These are phyloP conservation scores for Trichoderma asperelloides DNA, from an alignment of 495 filamentous ascomycete species.

Conservation along the genomic window DNA sequence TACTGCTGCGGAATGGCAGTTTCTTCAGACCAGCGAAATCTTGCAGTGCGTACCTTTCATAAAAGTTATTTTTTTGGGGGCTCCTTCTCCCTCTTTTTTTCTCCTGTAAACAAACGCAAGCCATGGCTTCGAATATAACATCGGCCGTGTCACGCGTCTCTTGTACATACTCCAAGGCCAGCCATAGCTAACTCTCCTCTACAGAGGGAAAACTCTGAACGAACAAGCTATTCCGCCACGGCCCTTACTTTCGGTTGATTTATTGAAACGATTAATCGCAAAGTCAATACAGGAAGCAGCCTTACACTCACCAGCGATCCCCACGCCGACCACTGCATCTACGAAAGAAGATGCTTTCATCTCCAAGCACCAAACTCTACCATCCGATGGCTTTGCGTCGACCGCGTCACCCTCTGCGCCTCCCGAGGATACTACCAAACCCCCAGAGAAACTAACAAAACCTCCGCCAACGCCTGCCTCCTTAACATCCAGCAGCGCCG, in stretches of 20 bases:
- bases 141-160: background rate
- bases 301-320: constrained; percentile 16
- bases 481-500: background rate
- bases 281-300: constrained; percentile 13
- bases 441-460: background rate
- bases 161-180: constrained; percentile 4
- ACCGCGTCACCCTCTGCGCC: background rate
- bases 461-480: background rate
- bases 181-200: constrained; percentile 13
- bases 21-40: constrained; percentile 68
- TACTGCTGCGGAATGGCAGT: constrained; percentile 48
- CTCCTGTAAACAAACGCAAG: background rate
- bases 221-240: constrained; percentile 58
- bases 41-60: constrained; percentile 51
- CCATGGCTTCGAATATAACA: constrained; percentile 9
- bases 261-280: constrained; percentile 22
- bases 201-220: constrained; percentile 63
- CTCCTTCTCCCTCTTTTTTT: constrained; percentile 16
- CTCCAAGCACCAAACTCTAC: background rate
- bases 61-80: constrained; percentile 12
- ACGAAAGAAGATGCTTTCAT: background rate
- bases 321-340: constrained; percentile 14
- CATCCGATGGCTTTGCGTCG: background rate
- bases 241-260: constrained; percentile 21
- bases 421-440: background rate